A percentile compares a stretch with the other conserved stretches of the same genome.
Evolutionary conservation across 345 rosid genomes (phyloP).

Genomic region (Rubroshorea leprosula): DNA sequence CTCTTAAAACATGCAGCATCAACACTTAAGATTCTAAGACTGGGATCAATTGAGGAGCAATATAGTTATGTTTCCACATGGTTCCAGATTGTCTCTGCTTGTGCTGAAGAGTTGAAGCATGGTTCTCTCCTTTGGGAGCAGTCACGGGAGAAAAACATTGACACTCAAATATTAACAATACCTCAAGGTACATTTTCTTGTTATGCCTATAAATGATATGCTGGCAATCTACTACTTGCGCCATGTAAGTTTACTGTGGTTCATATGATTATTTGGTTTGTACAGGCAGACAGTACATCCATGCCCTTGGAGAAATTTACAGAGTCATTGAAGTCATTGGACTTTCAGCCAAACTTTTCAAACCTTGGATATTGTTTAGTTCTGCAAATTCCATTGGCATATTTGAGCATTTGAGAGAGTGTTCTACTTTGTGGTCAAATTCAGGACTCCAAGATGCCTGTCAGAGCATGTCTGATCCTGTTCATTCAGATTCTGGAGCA

Average conservation of each 20-base stretch:
- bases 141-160: conserved; percentile 42
- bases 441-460: conserved; percentile 76
- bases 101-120: conserved; percentile 68
- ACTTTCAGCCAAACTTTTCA: conserved; percentile 56
- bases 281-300: conserved; percentile 57
- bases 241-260: neutral
- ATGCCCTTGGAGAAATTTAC: conserved; percentile 79
- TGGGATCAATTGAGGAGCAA: conserved; percentile 53
- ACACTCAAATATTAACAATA: conserved; percentile 36
- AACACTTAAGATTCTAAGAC: conserved; percentile 48
- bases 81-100: conserved; percentile 50
- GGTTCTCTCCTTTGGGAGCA: conserved; percentile 78
- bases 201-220: neutral
- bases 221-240: conserved; percentile 4
- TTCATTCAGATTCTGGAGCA: conserved; percentile 15
- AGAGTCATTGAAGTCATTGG: conserved; percentile 61
- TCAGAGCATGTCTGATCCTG: conserved; percentile 28
- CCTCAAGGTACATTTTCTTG: conserved; percentile 50
- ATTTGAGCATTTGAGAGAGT: conserved; percentile 47
- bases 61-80: conserved; percentile 52
- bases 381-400: conserved; percentile 29
- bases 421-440: conserved; percentile 57
- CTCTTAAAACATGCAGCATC: conserved; percentile 48
- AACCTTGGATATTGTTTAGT: conserved; percentile 62
- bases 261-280: neutral